phyloP scores from a whole-genome alignment of 441 rosid genomes.

The Aleurites moluccanus region DNA sequence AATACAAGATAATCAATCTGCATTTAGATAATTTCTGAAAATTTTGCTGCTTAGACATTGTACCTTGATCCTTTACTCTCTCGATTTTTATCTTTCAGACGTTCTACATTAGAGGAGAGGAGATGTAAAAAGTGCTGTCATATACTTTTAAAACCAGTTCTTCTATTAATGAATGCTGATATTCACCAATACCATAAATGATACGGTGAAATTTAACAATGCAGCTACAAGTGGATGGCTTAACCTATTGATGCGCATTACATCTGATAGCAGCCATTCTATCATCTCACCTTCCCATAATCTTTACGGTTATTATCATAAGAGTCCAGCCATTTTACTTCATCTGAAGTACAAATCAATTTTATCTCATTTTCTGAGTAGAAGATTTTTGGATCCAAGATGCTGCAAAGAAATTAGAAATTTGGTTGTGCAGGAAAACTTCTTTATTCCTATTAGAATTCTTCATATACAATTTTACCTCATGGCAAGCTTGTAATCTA shows the following conservation, averaged over 20 bases:
- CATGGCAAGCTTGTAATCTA: conserved; percentile 92
- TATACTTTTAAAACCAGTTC: not conserved
- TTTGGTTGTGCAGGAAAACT: conserved; percentile 18
- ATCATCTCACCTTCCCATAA: not conserved
- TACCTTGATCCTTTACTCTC: not conserved
- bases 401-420: conserved; percentile 39
- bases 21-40: too few relatives aligned
- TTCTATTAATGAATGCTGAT: not conserved
- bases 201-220: not conserved
- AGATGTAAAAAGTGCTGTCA: not conserved
- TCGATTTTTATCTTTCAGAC: not conserved
- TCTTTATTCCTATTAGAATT: not conserved
- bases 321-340: conserved; percentile 66
- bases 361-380: conserved; percentile 37
- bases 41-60: too few relatives aligned
- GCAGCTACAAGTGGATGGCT: not conserved
- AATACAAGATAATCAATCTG: too few relatives aligned
- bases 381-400: conserved; percentile 77
- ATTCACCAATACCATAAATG: not conserved
- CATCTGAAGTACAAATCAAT: conserved; percentile 47
- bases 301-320: conserved; percentile 54
- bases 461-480: conserved; percentile 43
- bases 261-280: not conserved
- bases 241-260: not conserved
- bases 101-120: not conserved